A percentile compares a stretch with the other conserved stretches of the same genome.
phyloP scores from a whole-genome alignment of 2,329 filamentous ascomycete species.

The Calonectria leucothoes region DNA sequence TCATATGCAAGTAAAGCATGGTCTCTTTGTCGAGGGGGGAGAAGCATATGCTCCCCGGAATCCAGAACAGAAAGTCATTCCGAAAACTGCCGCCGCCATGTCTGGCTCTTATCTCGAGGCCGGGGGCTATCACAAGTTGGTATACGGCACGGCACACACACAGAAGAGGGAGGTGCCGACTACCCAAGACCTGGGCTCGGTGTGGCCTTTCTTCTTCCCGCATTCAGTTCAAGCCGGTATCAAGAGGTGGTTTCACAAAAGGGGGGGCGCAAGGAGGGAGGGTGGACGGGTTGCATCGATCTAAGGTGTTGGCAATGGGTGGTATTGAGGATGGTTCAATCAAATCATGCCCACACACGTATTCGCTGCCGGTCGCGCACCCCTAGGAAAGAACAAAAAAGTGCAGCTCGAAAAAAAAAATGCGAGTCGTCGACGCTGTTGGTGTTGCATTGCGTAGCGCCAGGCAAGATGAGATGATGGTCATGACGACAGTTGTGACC shows the following conservation, averaged over 20 bases:
- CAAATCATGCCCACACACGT: slow-evolving; percentile 28
- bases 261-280: not conserved
- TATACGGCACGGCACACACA: not conserved
- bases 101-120: not conserved
- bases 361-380: slow-evolving; percentile 6
- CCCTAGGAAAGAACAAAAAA: not conserved
- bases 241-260: not conserved
- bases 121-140: not conserved
- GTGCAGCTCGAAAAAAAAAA: not conserved
- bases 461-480: not conserved
- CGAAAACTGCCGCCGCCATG: not conserved
- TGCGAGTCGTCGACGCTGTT: not conserved
- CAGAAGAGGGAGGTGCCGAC: not conserved
- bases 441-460: not conserved
- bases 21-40: not conserved
- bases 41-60: not conserved
- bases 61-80: not conserved
- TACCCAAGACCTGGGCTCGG: not conserved
- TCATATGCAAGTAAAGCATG: not conserved
- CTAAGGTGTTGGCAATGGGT: slow-evolving; percentile 4
- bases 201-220: not conserved
- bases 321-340: not conserved
- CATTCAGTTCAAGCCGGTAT: not conserved
- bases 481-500: not conserved
- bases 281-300: slow-evolving; percentile 8